phyloP scores from a whole-genome alignment of 306 rosid genomes.

The Sicyos baderoa region DNA sequence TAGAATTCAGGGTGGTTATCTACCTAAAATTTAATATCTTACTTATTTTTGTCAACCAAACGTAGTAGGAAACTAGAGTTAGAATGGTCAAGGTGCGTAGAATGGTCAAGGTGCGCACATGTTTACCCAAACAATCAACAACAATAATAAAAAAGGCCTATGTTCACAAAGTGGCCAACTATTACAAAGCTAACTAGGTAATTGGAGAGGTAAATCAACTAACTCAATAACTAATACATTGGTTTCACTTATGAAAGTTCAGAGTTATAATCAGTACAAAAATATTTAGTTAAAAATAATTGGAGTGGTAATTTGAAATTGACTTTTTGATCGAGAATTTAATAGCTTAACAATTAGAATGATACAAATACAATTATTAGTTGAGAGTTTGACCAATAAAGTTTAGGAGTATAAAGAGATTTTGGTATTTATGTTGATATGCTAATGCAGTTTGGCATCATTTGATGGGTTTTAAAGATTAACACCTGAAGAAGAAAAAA shows the following conservation, averaged over 20 bases:
- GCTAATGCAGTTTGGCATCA: background rate
- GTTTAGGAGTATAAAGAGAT: background rate
- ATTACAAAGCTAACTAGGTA: background rate
- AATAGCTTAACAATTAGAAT: background rate
- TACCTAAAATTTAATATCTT: too few species aligned
- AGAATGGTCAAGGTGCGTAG: too few species aligned
- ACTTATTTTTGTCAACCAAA: too few species aligned
- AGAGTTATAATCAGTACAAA: background rate
- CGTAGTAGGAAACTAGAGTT: too few species aligned
- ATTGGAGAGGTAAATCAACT: background rate
- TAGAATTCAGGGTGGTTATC: too few species aligned
- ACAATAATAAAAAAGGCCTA: background rate
- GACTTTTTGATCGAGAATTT: background rate
- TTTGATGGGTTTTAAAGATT: background rate
- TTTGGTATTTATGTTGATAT: background rate
- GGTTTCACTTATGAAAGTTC: background rate
- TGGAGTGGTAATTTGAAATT: background rate
- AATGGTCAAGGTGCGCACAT: too few species aligned
- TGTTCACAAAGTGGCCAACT: background rate
- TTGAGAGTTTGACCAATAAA: background rate
- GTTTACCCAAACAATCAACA: too few species aligned
- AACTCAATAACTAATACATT: background rate
- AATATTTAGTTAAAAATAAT: background rate
- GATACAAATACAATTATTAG: background rate
- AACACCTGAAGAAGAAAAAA: too few species aligned